Conservation (phyloP, 441 rosid genomes). For the Hura crepitans region DNA sequence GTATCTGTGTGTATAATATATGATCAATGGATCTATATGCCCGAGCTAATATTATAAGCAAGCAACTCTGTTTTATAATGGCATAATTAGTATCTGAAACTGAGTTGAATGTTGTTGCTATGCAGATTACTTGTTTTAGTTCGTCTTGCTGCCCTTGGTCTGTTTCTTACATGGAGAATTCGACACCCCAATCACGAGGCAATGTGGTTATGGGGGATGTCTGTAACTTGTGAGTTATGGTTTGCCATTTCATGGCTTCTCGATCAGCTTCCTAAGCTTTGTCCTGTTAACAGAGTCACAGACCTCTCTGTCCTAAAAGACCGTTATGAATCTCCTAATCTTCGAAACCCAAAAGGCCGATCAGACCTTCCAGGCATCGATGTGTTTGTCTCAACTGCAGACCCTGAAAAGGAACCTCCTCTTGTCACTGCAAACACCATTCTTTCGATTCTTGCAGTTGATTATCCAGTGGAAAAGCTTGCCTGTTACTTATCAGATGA, state of each 20-base stretch:
- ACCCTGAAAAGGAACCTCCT: slow-evolving; percentile 91
- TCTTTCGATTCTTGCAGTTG: slow-evolving; percentile 78
- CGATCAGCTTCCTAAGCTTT: slow-evolving; percentile 87
- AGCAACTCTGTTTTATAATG: neutral
- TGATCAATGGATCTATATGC: neutral
- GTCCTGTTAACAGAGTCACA: slow-evolving; percentile 69
- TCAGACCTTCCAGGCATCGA: slow-evolving; percentile 91
- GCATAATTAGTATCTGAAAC: slow-evolving; percentile 2
- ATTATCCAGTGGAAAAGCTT: slow-evolving; percentile 82
- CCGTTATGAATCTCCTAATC: slow-evolving; percentile 62
- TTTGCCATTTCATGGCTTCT: slow-evolving; percentile 88
- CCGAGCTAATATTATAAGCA: neutral
- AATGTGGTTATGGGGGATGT: slow-evolving; percentile 88
- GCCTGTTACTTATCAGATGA: slow-evolving; percentile 92
- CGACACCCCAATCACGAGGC: slow-evolving; percentile 73
- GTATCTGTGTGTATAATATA: neutral
- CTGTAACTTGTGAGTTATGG: slow-evolving; percentile 83
- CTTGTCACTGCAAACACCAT: slow-evolving; percentile 84
- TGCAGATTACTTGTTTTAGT: slow-evolving; percentile 55
- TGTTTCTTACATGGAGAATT: slow-evolving; percentile 75
- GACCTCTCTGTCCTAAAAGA: slow-evolving; percentile 64
- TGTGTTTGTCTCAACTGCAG: slow-evolving; percentile 86
- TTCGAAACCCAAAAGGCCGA: slow-evolving; percentile 60
- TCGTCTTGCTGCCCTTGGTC: slow-evolving; percentile 62
- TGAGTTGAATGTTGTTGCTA: neutral